Evolutionary conservation across 768 basidiomycete genomes (phyloP).

Genomic region (Trametes maxima): DNA sequence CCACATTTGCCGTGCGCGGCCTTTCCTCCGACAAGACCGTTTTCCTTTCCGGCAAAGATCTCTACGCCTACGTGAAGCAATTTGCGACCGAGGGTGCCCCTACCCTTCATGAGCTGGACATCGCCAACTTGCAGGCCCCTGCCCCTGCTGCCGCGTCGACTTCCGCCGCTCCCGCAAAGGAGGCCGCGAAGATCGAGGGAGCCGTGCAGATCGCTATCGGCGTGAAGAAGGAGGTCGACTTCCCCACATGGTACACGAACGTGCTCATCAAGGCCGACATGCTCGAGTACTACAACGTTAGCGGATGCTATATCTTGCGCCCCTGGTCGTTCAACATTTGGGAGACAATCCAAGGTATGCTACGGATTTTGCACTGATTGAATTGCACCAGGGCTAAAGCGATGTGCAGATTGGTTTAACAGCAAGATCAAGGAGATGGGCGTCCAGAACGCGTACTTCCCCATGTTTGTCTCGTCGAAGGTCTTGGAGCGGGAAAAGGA

Average conservation of each 20-base stretch:
- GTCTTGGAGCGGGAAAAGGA: conserved; percentile 97
- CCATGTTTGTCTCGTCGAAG: conserved; percentile 94
- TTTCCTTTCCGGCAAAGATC: conserved; percentile 79
- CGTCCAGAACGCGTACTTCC: conserved; percentile 98
- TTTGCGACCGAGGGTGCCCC: conserved; percentile 70
- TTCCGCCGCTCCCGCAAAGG: conserved; percentile 53
- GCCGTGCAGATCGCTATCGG: conserved; percentile 92
- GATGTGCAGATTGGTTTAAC: conserved; percentile 87
- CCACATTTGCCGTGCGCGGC: conserved; percentile 76
- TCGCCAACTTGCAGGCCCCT: conserved; percentile 58
- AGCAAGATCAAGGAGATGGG: conserved; percentile 88
- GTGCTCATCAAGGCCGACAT: conserved; percentile 98
- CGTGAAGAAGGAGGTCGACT: conserved; percentile 95
- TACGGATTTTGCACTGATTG: neutral
- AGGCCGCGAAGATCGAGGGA: conserved; percentile 82
- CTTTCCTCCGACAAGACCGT: conserved; percentile 69
- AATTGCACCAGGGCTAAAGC: conserved; percentile 1
- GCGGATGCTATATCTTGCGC: conserved; percentile 97
- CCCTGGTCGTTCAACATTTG: conserved; percentile 98
- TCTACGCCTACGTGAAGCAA: conserved; percentile 67
- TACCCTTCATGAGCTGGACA: conserved; percentile 69
- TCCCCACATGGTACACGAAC: conserved; percentile 91
- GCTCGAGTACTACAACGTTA: conserved; percentile 98
- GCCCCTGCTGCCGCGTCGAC: conserved; percentile 38
- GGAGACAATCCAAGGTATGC: conserved; percentile 90